Percentiles rank a stretch among this genome's conserved stretches.
These are phyloP conservation scores for Penicillium cosmopolitanum DNA, from an alignment of 495 filamentous ascomycete species.

Conservation along the genomic window DNA sequence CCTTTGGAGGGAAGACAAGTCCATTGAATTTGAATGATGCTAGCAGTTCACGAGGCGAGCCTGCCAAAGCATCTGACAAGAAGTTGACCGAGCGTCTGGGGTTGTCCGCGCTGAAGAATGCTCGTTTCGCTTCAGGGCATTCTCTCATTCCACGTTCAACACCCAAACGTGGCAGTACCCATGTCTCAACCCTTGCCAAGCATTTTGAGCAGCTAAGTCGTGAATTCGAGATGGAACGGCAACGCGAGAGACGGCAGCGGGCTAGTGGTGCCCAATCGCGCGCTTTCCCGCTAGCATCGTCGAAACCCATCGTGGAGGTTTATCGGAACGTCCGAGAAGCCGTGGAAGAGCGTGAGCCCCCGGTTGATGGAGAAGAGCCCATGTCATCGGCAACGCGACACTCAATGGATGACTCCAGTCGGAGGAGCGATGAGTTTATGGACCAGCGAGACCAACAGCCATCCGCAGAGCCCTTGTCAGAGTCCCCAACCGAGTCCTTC, in stretches of 20 bases:
- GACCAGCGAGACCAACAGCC: constrained; percentile 29
- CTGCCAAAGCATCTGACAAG: constrained; percentile 62
- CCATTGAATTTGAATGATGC: constrained; percentile 21
- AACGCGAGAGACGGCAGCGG: constrained; percentile 80
- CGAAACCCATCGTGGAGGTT: constrained; percentile 93
- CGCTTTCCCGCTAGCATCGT: constrained; percentile 87
- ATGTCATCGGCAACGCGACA: constrained; percentile 32
- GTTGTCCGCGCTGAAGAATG: constrained; percentile 61
- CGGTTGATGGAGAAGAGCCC: constrained; percentile 63
- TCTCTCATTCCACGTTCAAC: constrained; percentile 92
- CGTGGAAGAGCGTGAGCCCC: constrained; percentile 79
- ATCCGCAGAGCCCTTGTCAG: constrained; percentile 19
- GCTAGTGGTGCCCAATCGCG: constrained; percentile 80
- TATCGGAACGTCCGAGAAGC: constrained; percentile 92
- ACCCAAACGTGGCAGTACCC: constrained; percentile 65
- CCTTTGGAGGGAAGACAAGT: constrained; percentile 24
- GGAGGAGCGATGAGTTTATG: constrained; percentile 33
- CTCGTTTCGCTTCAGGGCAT: constrained; percentile 60
- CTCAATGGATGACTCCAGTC: constrained; percentile 32
- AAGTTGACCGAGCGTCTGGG: constrained; percentile 71
- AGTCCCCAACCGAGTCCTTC: constrained; percentile 41
- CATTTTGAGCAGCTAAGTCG: constrained; percentile 96
- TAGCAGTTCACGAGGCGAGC: constrained; percentile 28
- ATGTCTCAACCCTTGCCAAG: constrained; percentile 85
- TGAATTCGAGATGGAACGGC: constrained; percentile 94